Percentiles rank a stretch among this genome's conserved stretches.
phyloP scores from a whole-genome alignment of 2,329 filamentous ascomycete species.

The Diaporthe batatas region DNA sequence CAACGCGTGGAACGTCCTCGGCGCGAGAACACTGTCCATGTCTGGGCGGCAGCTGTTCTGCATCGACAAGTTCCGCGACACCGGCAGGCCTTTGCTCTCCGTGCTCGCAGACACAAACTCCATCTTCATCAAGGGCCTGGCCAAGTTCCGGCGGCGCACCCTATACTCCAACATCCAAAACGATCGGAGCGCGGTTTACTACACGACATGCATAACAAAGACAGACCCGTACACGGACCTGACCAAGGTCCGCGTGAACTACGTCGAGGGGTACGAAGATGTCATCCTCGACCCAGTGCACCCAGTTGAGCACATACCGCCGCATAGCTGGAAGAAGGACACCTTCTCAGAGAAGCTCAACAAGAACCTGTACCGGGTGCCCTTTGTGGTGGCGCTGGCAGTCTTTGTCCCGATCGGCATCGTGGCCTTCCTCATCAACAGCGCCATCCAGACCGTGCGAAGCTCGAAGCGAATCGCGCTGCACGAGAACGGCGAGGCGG shows the following conservation, averaged over 20 bases:
- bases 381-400: slow-evolving; percentile 73
- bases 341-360: slow-evolving; percentile 43
- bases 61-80: slow-evolving; percentile 87
- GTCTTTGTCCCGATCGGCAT: slow-evolving; percentile 82
- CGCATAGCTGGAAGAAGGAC: slow-evolving; percentile 44
- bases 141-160: slow-evolving; percentile 80
- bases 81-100: slow-evolving; percentile 82
- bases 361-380: slow-evolving; percentile 65
- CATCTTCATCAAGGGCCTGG: slow-evolving; percentile 86
- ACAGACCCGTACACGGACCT: slow-evolving; percentile 82
- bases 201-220: slow-evolving; percentile 83
- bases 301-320: slow-evolving; percentile 67
- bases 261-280: slow-evolving; percentile 78
- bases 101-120: slow-evolving; percentile 86
- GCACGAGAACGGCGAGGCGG: slow-evolving; percentile 79
- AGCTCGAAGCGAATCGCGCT: slow-evolving; percentile 81
- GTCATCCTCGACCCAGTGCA: slow-evolving; percentile 79
- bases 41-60: slow-evolving; percentile 90
- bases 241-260: slow-evolving; percentile 78
- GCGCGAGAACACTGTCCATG: slow-evolving; percentile 82
- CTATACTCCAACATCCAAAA: slow-evolving; percentile 91
- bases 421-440: slow-evolving; percentile 79
- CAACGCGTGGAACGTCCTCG: slow-evolving; percentile 85
- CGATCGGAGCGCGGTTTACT: slow-evolving; percentile 84
- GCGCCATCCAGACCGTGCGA: slow-evolving; percentile 80